phyloP scores from a whole-genome alignment of 345 rosid genomes.

The Brassica rapa region DNA sequence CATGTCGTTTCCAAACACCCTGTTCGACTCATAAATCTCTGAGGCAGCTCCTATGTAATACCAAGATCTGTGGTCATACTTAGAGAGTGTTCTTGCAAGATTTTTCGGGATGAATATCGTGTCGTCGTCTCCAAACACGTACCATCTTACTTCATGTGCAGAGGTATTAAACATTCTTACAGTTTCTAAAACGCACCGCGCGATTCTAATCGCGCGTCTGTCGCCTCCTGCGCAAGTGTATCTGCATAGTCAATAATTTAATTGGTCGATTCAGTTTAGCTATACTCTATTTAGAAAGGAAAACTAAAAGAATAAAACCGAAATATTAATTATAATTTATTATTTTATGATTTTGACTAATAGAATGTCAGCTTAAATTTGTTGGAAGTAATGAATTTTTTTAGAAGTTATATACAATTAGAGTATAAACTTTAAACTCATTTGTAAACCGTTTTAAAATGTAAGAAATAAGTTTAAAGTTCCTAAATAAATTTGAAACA shows the following conservation, averaged over 20 bases:
- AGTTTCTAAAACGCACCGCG: constrained; percentile 67
- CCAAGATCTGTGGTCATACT: constrained; percentile 77
- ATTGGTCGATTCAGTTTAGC: neutral
- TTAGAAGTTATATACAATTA: neutral
- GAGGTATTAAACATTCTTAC: constrained; percentile 30
- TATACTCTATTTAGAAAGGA: neutral
- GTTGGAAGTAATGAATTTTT: neutral
- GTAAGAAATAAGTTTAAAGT: no score
- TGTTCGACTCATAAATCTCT: constrained; percentile 63
- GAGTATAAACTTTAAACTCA: neutral
- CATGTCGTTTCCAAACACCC: constrained; percentile 57
- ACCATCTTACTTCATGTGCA: constrained; percentile 65
- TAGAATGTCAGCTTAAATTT: neutral
- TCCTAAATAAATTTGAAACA: no score
- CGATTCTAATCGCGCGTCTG: constrained; percentile 70
- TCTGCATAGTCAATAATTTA: constrained; percentile 7
- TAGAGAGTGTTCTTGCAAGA: constrained; percentile 68
- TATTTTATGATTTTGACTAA: neutral
- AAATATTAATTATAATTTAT: no score
- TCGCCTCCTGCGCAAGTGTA: constrained; percentile 63
- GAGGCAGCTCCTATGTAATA: constrained; percentile 76
- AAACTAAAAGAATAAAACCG: neutral
- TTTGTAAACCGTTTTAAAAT: neutral
- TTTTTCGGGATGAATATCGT: constrained; percentile 69
- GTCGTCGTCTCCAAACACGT: constrained; percentile 84